Conservation (phyloP, 1,284 basidiomycete species). For the Wallemia mellicola region DNA sequence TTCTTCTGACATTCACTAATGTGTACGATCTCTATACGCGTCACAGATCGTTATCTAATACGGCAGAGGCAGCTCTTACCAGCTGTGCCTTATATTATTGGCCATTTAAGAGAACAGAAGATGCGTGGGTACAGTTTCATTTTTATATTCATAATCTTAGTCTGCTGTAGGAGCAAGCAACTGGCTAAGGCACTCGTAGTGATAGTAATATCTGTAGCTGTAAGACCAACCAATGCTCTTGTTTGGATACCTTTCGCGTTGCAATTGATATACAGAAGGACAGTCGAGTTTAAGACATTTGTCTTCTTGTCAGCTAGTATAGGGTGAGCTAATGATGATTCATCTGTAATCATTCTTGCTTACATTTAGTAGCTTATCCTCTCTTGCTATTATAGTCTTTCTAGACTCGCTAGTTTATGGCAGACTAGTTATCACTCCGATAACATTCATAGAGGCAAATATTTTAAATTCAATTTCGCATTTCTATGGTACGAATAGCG, state of each 20-base stretch:
- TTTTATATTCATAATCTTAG: constrained; percentile 9
- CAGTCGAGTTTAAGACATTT: constrained; percentile 12
- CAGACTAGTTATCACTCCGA: constrained; percentile 35
- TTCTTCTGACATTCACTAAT: neutral
- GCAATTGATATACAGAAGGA: constrained; percentile 18
- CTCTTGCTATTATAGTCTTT: constrained; percentile 18
- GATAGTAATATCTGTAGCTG: constrained; percentile 42
- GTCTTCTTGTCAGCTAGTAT: constrained; percentile 4
- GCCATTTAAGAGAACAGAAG: constrained; percentile 16
- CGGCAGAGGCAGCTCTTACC: constrained; percentile 61
- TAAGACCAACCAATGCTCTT: constrained; percentile 60
- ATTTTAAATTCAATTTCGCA: constrained; percentile 40
- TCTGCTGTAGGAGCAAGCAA: too few species aligned
- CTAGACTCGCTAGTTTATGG: constrained; percentile 43
- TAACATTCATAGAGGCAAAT: constrained; percentile 55
- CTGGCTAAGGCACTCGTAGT: constrained; percentile 21
- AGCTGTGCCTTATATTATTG: constrained; percentile 48
- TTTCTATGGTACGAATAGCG: constrained; percentile 72
- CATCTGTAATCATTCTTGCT: neutral
- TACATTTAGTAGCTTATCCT: constrained; percentile 18
- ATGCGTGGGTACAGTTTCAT: constrained; percentile 4
- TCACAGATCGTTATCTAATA: constrained; percentile 72
- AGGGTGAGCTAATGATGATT: constrained; percentile 1
- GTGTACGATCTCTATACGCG: neutral
- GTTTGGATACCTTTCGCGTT: constrained; percentile 46